These are phyloP conservation scores for Eucommia ulmoides DNA, from an alignment of 257 asterid species.

Conservation along the genomic window DNA sequence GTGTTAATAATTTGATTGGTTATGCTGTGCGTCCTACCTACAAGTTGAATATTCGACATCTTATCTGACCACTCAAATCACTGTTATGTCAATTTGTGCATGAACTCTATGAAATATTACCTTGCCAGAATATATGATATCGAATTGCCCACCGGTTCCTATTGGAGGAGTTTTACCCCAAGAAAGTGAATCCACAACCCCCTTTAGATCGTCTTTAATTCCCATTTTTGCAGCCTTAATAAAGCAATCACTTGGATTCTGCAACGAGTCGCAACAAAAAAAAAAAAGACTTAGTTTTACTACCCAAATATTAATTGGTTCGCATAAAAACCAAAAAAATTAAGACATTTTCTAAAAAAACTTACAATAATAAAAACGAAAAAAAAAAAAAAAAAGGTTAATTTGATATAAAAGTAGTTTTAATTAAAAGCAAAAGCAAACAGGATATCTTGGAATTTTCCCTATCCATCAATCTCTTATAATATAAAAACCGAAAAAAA, in stretches of 20 bases:
- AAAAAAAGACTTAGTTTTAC: too few relatives aligned
- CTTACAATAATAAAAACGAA: too few relatives aligned
- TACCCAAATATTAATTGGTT: too few relatives aligned
- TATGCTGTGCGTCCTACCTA: not conserved
- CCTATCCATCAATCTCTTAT: too few relatives aligned
- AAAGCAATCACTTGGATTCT: slow-evolving; percentile 62
- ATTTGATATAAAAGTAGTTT: too few relatives aligned
- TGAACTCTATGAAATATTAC: slow-evolving; percentile 16
- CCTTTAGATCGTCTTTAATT: slow-evolving; percentile 52
- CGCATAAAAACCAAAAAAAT: too few relatives aligned
- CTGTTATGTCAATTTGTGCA: not conserved
- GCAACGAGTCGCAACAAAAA: slow-evolving; percentile 13
- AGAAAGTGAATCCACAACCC: slow-evolving; percentile 67
- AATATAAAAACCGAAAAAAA: too few relatives aligned
- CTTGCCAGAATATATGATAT: slow-evolving; percentile 49
- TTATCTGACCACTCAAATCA: not conserved
- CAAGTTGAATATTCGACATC: not conserved
- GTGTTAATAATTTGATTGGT: not conserved
- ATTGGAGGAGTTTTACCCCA: slow-evolving; percentile 84
- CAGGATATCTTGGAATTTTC: too few relatives aligned
- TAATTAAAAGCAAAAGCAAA: too few relatives aligned
- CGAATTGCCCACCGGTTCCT: slow-evolving; percentile 71
- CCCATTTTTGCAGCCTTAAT: slow-evolving; percentile 70
- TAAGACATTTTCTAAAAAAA: too few relatives aligned
- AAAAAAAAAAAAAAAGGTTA: too few relatives aligned